Conservation (phyloP, 192 early-diverging fungal species). For the Cetraspora pellucida region DNA sequence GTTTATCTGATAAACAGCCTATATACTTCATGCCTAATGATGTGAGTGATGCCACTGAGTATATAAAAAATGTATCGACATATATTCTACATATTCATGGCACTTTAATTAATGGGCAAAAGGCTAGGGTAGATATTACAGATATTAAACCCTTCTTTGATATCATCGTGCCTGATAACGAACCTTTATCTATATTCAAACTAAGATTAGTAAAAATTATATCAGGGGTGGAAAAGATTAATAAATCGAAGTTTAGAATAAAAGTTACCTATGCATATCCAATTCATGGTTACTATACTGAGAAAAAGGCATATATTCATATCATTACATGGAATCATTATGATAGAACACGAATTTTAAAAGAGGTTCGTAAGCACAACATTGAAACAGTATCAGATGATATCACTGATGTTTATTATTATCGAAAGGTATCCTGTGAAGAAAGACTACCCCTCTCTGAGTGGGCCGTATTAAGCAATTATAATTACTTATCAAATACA, state of each 20-base stretch:
- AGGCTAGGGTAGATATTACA: constrained; percentile 22
- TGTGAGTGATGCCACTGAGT: constrained; percentile 18
- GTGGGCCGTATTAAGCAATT: neutral
- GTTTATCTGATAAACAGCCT: constrained; percentile 3
- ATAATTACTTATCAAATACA: neutral
- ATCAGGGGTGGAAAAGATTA: constrained; percentile 4
- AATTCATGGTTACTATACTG: neutral
- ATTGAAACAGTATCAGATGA: constrained; percentile 6
- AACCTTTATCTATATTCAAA: constrained; percentile 9
- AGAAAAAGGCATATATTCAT: neutral
- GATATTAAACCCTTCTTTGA: constrained; percentile 32
- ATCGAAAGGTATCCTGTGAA: constrained; percentile 1
- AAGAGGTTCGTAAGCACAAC: no score
- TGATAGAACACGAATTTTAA: neutral
- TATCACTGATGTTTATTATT: neutral
- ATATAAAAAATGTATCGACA: neutral
- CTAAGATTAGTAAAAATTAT: no score
- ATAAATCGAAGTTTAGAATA: neutral
- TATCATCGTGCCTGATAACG: neutral
- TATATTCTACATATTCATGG: constrained; percentile 26
- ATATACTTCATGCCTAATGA: constrained; percentile 5
- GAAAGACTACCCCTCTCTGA: constrained; percentile 3
- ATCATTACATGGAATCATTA: constrained; percentile 9
- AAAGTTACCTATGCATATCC: neutral
- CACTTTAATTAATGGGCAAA: constrained; percentile 24